Evolutionary conservation across 2,329 filamentous ascomycete genomes (phyloP).

Genomic region (Stagonosporopsis cucurbitacearum): DNA sequence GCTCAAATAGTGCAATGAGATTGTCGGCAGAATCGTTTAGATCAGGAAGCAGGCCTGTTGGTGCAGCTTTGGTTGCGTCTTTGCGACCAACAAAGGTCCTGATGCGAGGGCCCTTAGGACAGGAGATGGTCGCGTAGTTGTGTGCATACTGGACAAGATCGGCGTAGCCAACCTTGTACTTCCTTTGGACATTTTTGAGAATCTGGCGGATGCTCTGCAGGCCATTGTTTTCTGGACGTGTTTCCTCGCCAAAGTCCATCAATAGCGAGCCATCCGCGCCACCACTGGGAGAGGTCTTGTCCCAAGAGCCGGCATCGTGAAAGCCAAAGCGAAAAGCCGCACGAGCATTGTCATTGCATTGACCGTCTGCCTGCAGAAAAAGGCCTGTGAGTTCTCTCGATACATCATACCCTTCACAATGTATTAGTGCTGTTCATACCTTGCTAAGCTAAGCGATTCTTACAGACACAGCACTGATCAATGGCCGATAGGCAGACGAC

Average conservation of each 20-base stretch:
- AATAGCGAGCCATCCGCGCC: constrained; percentile 53
- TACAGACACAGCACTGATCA: constrained; percentile 44
- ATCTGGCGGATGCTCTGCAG: constrained; percentile 52
- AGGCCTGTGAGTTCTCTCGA: constrained; percentile 37
- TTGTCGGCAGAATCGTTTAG: constrained; percentile 50
- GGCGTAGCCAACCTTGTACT: constrained; percentile 58
- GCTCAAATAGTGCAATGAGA: constrained; percentile 56
- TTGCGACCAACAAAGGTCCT: constrained; percentile 58
- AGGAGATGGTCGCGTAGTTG: constrained; percentile 57
- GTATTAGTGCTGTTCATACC: not conserved
- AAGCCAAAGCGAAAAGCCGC: constrained; percentile 46
- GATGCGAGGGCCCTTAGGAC: constrained; percentile 61
- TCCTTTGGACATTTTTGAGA: constrained; percentile 49
- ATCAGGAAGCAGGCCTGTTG: constrained; percentile 55
- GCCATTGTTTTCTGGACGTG: constrained; percentile 53
- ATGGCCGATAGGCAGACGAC: constrained; percentile 25
- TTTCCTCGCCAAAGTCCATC: constrained; percentile 47
- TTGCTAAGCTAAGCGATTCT: constrained; percentile 2
- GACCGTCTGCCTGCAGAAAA: constrained; percentile 32
- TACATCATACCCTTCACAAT: constrained; percentile 37
- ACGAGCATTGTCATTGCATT: constrained; percentile 46
- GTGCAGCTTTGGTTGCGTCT: constrained; percentile 52
- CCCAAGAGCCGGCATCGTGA: constrained; percentile 46
- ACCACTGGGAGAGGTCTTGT: constrained; percentile 43
- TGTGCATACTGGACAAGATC: constrained; percentile 61